Percentiles rank a stretch among this genome's conserved stretches.
Evolutionary conservation across 371 early-diverging fungal genomes (phyloP).

Genomic region (Zychaea mexicana): DNA sequence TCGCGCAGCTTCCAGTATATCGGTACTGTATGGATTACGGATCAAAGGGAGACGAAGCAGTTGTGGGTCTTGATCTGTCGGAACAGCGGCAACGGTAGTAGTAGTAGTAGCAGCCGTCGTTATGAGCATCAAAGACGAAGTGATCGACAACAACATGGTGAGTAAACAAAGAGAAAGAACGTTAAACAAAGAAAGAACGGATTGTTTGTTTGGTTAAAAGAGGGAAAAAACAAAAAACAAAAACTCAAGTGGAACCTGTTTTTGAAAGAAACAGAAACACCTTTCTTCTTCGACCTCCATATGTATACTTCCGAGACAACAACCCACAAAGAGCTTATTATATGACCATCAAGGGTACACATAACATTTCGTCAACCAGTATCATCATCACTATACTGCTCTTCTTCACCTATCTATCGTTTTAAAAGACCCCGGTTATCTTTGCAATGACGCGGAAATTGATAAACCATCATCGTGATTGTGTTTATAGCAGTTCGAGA

Average conservation of each 20-base stretch:
- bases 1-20: conserved; percentile 11
- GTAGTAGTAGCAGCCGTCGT: not conserved
- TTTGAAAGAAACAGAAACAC: not conserved
- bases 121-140: not conserved
- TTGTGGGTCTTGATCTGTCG: not conserved
- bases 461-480: too few relatives aligned
- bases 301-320: not conserved
- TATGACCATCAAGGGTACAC: too few relatives aligned
- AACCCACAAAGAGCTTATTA: too few relatives aligned
- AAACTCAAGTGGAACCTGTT: too few relatives aligned
- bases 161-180: not conserved
- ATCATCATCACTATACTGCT: too few relatives aligned
- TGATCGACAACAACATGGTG: not conserved
- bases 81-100: not conserved
- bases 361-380: too few relatives aligned
- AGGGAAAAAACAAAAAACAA: not conserved
- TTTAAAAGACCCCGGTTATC: too few relatives aligned
- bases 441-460: too few relatives aligned
- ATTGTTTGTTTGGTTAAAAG: not conserved
- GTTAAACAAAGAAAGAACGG: not conserved
- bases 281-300: not conserved
- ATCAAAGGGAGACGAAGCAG: conserved; percentile 16
- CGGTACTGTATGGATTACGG: conserved; percentile 5
- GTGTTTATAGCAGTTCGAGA: too few relatives aligned
- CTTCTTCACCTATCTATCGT: too few relatives aligned